Evolutionary conservation across 306 rosid species (phyloP), one percentile per base, ranked within the genome.

Genomic region (Trifolium subterraneum): DNA sequence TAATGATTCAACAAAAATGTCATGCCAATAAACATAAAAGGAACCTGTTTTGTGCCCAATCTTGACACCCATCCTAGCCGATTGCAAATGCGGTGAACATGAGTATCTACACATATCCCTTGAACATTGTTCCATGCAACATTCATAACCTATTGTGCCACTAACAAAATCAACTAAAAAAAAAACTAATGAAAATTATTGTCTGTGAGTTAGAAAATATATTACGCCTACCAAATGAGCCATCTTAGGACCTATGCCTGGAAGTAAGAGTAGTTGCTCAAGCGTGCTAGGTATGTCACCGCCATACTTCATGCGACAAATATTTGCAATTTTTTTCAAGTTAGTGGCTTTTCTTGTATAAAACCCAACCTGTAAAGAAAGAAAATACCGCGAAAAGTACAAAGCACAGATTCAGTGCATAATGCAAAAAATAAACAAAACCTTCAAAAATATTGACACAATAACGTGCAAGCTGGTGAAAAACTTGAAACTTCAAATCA

Each of bases 211-310:
- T 23, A 77, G 13, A 8, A 51, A 73, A 44, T 62, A 68, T 39
- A 60, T 50, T 56, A 64, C 27, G 15, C 75, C 35, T 83, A 93
- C 98, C 95, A 94, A 85, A 86, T 94, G 96, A 64, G 96, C 98
- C 97, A 94, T 94, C 89, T 94, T 94, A 72, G 98, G 98, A 72
- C 98, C 98, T 54, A 94, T 91, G 75, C 98, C 97, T 14, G 97
- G 97, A 77, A 94, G 96, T 71, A 75, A 80, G 59, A 94, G 97
- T 63, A 94, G 87, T 68, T 91, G 93, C 75, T 90, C 95, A 81
- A 91, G 65, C 63, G 96, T 71, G 84, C 83, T 84, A 68, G 98
- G 98, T 88, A 94, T 87, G 80, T 94, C 98, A 64, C 97, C 95
- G 33, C 80, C 81, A 68, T 90, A 91, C 91, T 90, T 91, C 44